Evolutionary conservation across 2,329 filamentous ascomycete species (phyloP), one percentile per base, ranked within the genome.

Genomic region (Curvularia sp.): DNA sequence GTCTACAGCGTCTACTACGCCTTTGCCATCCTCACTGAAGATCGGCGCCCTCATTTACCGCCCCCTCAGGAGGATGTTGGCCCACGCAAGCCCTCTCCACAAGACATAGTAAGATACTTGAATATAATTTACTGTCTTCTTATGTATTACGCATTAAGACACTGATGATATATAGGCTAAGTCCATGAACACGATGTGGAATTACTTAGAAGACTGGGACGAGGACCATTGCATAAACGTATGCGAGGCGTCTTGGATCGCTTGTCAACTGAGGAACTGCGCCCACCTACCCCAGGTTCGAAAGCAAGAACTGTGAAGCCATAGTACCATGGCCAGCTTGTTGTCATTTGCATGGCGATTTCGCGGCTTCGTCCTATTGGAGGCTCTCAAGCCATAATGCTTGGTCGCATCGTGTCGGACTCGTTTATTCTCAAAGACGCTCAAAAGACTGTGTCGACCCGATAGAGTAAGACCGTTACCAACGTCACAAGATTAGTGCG

Each of bases 171-270:
- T 12, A 4, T n/a, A 63, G 63, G 63, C 63, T 24, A 54, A 39
- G 18, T 63, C 61, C 2, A 65, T 65, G 63, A 63, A 65, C 38
- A 65, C 63, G 2, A 26, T 60, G 6, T 65, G 63, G 63, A 58
- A 63, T 39, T 55, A 47, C 28, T 57, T 62, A 46, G 63, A 65
- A 3, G 63, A 65, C 15, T 58, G 55, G 47, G 63, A 65, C 22
- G 56, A 58, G 28, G 56, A 58, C 2, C 63, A 63, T 43, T 65
- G 63, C 56, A 57, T 53, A 22, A 60, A 63, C 12, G 55, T 65
- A 9, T 65, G 63, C 44, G 58, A 57, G 26, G 63, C 61, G 22
- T 65, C 63, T 3, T 65, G 63, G 63, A 58, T 35, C 26, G 63
- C 63, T 3, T 65, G 63, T 28, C 55, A 52, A 15, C 24, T 65